Base-by-base conservation (phyloP, 179 eudicot genomes). In the Sideroxylon spinosum region DNA sequence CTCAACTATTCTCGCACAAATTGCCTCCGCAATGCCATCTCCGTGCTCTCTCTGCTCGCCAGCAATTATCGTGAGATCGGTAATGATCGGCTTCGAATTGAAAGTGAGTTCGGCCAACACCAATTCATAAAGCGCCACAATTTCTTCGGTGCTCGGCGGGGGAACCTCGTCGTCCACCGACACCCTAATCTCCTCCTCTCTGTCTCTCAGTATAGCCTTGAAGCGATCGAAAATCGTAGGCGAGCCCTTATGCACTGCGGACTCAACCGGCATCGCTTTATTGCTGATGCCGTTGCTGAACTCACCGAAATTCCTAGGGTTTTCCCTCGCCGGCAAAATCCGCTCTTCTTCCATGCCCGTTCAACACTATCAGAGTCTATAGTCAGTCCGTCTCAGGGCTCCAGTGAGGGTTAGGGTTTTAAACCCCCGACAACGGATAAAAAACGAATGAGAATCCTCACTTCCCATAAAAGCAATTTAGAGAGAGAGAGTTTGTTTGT, bases 11-110 rank as follows among this genome's bases (percentile, higher is more conserved):
- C 98, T 86, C 56, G 89, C 86, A 81, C 98, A 95, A 83, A 95
- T 82, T 8, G 90, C 92, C 28, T 87, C 88, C 7, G 95, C 97
- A 73, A 95, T 92, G 57, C 95, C 98, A 70, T 86, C 87, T 14
- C 82, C 95, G 53, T 86, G 88, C 60, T 85, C 87, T 72, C 89
- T 81, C 67, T 89, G 95, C 28, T 92, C 99, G 9, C 92, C 97
- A 14, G 99, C 98, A 64, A 95, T 90, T 59, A 95, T 88, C 0
- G 98, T 95, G 48, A 95, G 96, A 85, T 95, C 99, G n/a, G 97
- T 95, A 37, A 95, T 95, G 7, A 95, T 82, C 0, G 97, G 97
- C 86, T 95, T 93, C 81, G 97, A 95, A 86, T 95, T 95, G 71
- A 93, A 77, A 26, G 92, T 88, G 5, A 95, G 90, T 26, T 93